Percentiles rank a stretch among this genome's conserved stretches.
Evolutionary conservation across 2,329 filamentous ascomycete species (phyloP).

Genomic region (Aspergillus terreus): DNA sequence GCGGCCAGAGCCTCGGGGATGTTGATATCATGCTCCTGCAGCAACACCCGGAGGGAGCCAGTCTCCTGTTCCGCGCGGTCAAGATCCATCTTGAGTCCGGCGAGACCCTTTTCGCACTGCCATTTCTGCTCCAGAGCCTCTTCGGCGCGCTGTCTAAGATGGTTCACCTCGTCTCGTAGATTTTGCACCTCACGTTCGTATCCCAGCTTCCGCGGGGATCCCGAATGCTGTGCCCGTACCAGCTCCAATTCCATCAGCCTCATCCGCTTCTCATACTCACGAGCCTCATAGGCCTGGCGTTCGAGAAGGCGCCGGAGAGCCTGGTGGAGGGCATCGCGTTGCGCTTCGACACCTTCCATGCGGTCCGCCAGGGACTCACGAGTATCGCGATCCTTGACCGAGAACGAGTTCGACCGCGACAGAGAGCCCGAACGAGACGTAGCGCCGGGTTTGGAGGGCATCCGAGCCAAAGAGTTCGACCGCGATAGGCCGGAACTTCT

Average conservation of each 20-base stretch:
- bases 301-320: slow-evolving; percentile 82
- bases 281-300: slow-evolving; percentile 78
- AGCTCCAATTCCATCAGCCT: slow-evolving; percentile 73
- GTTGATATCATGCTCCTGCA: slow-evolving; percentile 78
- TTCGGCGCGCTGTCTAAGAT: slow-evolving; percentile 80
- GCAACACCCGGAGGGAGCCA: slow-evolving; percentile 69
- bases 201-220: slow-evolving; percentile 68
- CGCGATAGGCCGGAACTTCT: slow-evolving; percentile 44
- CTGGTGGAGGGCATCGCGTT: slow-evolving; percentile 85
- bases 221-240: slow-evolving; percentile 62
- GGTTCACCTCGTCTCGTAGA: slow-evolving; percentile 78
- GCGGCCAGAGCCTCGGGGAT: slow-evolving; percentile 60
- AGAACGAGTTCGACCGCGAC: slow-evolving; percentile 56
- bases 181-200: slow-evolving; percentile 80
- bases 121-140: slow-evolving; percentile 94
- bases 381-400: slow-evolving; percentile 55
- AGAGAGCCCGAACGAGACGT: slow-evolving; percentile 47
- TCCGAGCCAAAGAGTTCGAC: slow-evolving; percentile 34
- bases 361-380: slow-evolving; percentile 71
- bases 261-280: slow-evolving; percentile 78
- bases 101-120: slow-evolving; percentile 87
- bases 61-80: slow-evolving; percentile 95
- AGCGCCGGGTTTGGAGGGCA: not conserved
- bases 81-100: slow-evolving; percentile 90
- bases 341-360: slow-evolving; percentile 87